Evolutionary conservation across 139 green algal genomes (phyloP), one percentile per base, ranked within the genome.

Genomic region (Closterium sp.): DNA sequence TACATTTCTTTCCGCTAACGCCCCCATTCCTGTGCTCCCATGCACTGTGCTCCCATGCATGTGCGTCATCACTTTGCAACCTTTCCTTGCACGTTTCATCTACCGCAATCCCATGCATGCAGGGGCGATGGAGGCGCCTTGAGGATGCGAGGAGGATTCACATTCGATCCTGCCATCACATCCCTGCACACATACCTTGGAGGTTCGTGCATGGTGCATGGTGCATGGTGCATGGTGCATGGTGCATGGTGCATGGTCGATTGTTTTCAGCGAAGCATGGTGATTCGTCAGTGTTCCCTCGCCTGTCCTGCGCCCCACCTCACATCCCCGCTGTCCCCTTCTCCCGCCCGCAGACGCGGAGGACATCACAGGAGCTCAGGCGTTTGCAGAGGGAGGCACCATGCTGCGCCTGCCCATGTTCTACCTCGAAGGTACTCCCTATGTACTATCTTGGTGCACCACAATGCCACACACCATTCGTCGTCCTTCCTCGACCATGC

Each of bases 111-210:
- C n/a, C 33, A 32, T 83, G 87, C 31, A 32, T 90, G 35, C 35
- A 83, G 30, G 33, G 32, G 33, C 31, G 87, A 33, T 4, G 35
- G 87, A 88, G 87, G 23, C 33, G n/a, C 25, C 12, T 90, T 90
- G 31, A 90, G 36, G 33, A 1, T 34, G 2, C 23, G 31, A n/a
- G 89, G 89, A 90, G 88, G 88, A 25, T 43, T 92, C 89, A 93
- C 90, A 31, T 93, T 93, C 35, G 90, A 93, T 88, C 55, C 88
- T 28, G 36, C 90, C 23, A 34, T 93, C 28, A 87, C 90, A 33
- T 89, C 90, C 19, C 36, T 93, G 90, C 90, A 93, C 43, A 93
- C 90, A n/a, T 93, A 93, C 38, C 88, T 93, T 19, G 90, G 90
- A 86, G 89, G 89, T 92, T 31, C 35, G 81, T 66, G 3, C 69